Evolutionary conservation across 306 rosid genomes (phyloP).

Genomic region (Quercus suber): DNA sequence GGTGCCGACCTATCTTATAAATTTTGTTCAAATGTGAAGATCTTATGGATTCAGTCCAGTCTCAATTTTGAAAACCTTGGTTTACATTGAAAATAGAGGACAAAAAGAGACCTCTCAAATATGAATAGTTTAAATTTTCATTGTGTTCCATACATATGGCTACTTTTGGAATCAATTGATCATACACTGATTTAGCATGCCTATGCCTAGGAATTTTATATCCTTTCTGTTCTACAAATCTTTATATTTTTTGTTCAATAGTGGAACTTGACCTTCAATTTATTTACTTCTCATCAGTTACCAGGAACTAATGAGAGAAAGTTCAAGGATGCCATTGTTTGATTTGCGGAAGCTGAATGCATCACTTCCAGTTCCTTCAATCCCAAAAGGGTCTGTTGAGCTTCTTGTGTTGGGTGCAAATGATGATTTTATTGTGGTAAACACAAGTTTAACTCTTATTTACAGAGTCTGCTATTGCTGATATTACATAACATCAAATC

Average conservation of each 20-base stretch:
- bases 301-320: slow-evolving; percentile 86
- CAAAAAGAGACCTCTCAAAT: too few relatives aligned
- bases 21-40: too few relatives aligned
- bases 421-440: slow-evolving; percentile 89
- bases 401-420: slow-evolving; percentile 75
- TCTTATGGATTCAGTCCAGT: too few relatives aligned
- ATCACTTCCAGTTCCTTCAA: slow-evolving; percentile 79
- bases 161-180: neutral
- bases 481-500: neutral
- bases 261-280: neutral
- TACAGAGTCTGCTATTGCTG: neutral
- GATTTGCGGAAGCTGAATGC: slow-evolving; percentile 86
- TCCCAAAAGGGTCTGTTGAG: slow-evolving; percentile 45
- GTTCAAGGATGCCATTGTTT: slow-evolving; percentile 90
- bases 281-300: slow-evolving; percentile 45
- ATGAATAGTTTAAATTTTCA: neutral
- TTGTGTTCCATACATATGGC: neutral
- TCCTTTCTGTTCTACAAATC: neutral
- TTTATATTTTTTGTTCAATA: neutral
- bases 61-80: too few relatives aligned
- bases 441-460: neutral
- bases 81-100: too few relatives aligned
- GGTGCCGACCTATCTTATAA: too few relatives aligned
- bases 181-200: neutral
- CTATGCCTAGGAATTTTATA: neutral